Evolutionary conservation across 148 eudicot species (phyloP).

Genomic region (Rhododendron williamsianum): DNA sequence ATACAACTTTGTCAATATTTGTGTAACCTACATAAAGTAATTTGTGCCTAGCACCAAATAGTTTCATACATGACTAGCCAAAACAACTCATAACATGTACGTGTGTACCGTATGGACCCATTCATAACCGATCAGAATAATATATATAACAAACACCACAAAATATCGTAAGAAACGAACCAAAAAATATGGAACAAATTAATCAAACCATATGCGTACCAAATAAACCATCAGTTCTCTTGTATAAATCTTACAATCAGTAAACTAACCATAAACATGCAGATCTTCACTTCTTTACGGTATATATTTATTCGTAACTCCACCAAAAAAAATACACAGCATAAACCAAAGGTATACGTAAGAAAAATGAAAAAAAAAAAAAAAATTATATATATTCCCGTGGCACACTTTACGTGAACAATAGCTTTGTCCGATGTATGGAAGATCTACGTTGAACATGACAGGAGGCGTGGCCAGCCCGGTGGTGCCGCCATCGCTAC

Average conservation of each 20-base stretch:
- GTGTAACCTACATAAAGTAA: too few relatives aligned
- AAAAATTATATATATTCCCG: background rate
- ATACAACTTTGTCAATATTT: too few relatives aligned
- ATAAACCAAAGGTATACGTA: background rate
- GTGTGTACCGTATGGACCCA: background rate
- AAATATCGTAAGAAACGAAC: background rate
- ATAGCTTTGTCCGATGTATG: background rate
- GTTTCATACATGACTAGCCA: background rate
- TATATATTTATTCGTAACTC: background rate
- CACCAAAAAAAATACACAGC: background rate
- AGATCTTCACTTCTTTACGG: background rate
- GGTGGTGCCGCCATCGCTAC: background rate
- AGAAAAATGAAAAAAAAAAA: background rate
- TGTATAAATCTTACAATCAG: background rate
- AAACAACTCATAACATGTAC: too few relatives aligned
- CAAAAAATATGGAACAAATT: background rate
- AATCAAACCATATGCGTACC: background rate
- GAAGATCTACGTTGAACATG: background rate
- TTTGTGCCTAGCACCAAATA: background rate
- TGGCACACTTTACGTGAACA: background rate
- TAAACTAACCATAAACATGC: background rate
- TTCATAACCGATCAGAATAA: background rate
- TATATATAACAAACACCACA: background rate
- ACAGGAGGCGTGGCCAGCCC: background rate
- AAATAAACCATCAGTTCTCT: too few relatives aligned